A percentile compares a stretch with the other conserved stretches of the same genome.
phyloP scores from a whole-genome alignment of 2,329 filamentous ascomycete genomes.

The Endoconidiophora laricicola region DNA sequence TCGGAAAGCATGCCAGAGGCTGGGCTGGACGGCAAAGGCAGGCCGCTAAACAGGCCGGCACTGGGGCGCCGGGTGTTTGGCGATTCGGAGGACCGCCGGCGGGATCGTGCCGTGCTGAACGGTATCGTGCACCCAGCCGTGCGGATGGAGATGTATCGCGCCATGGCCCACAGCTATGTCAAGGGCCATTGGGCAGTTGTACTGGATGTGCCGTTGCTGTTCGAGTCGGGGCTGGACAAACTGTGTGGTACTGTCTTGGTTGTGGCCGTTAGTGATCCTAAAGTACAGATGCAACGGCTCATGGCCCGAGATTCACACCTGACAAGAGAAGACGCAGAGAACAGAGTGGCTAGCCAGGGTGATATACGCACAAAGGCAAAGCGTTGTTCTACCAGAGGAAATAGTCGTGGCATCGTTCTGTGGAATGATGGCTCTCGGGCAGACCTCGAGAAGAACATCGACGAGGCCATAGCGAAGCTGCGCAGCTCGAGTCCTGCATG shows the following conservation, averaged over 20 bases:
- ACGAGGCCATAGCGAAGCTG: slow-evolving; percentile 46
- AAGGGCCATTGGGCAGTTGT: slow-evolving; percentile 75
- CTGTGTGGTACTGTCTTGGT: slow-evolving; percentile 77
- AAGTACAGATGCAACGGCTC: slow-evolving; percentile 67
- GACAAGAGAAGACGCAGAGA: slow-evolving; percentile 69
- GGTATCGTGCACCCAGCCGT: slow-evolving; percentile 87
- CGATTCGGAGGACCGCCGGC: slow-evolving; percentile 47
- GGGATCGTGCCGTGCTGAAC: slow-evolving; percentile 65
- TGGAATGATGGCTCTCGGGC: slow-evolving; percentile 74
- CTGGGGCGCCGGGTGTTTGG: slow-evolving; percentile 81
- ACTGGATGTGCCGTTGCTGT: slow-evolving; percentile 79
- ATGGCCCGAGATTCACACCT: slow-evolving; percentile 61
- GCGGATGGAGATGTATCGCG: slow-evolving; percentile 60
- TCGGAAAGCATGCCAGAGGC: slow-evolving; percentile 34
- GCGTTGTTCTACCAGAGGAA: slow-evolving; percentile 48
- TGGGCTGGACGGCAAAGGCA: slow-evolving; percentile 43
- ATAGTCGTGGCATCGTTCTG: slow-evolving; percentile 58
- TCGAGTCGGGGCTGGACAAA: slow-evolving; percentile 72
- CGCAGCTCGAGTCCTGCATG: slow-evolving; percentile 50
- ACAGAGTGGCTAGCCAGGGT: slow-evolving; percentile 71
- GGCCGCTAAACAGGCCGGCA: slow-evolving; percentile 70
- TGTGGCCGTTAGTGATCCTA: slow-evolving; percentile 66
- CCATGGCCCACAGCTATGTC: slow-evolving; percentile 57
- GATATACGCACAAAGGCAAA: slow-evolving; percentile 72
- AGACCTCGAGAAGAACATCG: slow-evolving; percentile 51